Evolutionary conservation across 2,329 filamentous ascomycete species (phyloP).

Genomic region (Arthrobotrys sphaeroides): DNA sequence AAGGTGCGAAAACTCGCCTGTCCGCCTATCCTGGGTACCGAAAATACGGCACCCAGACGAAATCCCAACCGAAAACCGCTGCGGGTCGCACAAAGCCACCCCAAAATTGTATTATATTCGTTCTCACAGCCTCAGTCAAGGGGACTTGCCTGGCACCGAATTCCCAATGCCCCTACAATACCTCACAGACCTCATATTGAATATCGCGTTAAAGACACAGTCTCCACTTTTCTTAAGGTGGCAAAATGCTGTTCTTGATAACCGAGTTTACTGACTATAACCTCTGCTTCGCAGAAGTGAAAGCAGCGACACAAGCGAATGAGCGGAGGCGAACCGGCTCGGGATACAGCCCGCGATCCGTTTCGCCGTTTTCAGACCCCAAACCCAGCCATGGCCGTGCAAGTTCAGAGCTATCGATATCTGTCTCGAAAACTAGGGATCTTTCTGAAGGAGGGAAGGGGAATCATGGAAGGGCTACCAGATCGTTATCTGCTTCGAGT

Average conservation of each 20-base stretch:
- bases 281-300: constrained; percentile 54
- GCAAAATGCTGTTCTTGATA: constrained; percentile 46
- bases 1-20: constrained; percentile 53
- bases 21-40: constrained; percentile 51
- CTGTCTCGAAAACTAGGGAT: constrained; percentile 58
- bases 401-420: constrained; percentile 73
- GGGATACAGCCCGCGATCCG: constrained; percentile 66
- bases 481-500: constrained; percentile 39
- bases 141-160: background rate
- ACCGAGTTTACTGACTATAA: constrained; percentile 50
- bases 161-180: constrained; percentile 14
- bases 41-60: constrained; percentile 20
- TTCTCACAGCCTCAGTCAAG: background rate
- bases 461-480: constrained; percentile 28
- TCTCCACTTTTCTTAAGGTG: background rate
- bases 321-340: constrained; percentile 69
- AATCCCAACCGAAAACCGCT: background rate
- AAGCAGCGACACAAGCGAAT: constrained; percentile 47
- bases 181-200: background rate
- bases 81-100: constrained; percentile 43
- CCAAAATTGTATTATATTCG: constrained; percentile 36
- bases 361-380: constrained; percentile 62
- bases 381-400: constrained; percentile 69
- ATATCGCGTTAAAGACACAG: constrained; percentile 15
- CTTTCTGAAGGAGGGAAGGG: constrained; percentile 34